Evolutionary conservation across 257 asterid genomes (phyloP).

Genomic region (Penstemon newberryi): DNA sequence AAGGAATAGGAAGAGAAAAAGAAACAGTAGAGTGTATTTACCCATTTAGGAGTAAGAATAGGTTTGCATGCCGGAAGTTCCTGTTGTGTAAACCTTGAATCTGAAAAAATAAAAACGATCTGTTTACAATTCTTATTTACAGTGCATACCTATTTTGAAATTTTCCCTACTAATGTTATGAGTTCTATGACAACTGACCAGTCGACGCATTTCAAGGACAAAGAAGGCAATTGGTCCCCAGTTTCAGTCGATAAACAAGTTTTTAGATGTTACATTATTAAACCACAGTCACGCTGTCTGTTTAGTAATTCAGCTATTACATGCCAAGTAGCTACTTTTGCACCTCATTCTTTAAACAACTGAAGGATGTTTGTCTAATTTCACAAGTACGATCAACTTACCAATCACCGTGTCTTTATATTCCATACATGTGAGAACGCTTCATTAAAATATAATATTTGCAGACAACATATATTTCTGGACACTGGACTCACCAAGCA

Average conservation of each 20-base stretch:
- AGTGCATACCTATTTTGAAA: not conserved
- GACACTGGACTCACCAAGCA: not conserved
- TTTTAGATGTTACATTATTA: not conserved
- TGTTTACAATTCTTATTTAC: not conserved
- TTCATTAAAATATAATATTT: not conserved
- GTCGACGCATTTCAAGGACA: slow-evolving; percentile 8
- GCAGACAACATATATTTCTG: not conserved
- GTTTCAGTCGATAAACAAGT: not conserved
- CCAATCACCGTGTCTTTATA: not conserved
- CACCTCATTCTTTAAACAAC: not conserved
- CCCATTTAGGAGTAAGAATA: slow-evolving; percentile 97
- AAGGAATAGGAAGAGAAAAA: not conserved
- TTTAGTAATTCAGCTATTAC: too few relatives aligned
- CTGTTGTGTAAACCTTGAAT: slow-evolving; percentile 97
- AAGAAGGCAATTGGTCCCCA: not conserved
- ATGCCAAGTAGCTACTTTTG: not conserved
- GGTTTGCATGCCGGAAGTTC: slow-evolving; percentile 99
- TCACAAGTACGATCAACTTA: not conserved
- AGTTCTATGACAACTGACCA: slow-evolving; percentile 19
- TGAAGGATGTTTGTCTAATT: not conserved
- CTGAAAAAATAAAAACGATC: slow-evolving; percentile 41
- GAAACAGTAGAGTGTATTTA: slow-evolving; percentile 21
- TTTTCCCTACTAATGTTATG: too few relatives aligned
- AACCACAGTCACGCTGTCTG: not conserved
- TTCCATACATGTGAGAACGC: not conserved